Evolutionary conservation across 2,329 filamentous ascomycete genomes (phyloP).

Genomic region (Sarocladium brachiariae): DNA sequence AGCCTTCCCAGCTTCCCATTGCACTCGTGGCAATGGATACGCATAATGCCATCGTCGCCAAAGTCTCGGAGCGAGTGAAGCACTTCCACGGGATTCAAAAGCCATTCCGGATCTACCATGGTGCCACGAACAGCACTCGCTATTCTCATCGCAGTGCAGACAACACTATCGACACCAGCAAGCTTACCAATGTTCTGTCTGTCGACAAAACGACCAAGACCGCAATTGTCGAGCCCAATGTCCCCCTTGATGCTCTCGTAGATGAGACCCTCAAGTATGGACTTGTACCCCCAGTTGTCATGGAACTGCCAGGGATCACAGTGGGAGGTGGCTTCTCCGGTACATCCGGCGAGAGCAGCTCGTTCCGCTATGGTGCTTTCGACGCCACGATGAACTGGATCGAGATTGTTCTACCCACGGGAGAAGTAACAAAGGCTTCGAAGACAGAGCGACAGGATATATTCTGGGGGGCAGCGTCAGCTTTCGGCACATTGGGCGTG

Average conservation of each 20-base stretch:
- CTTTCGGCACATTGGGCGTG: conserved; percentile 61
- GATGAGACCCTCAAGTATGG: conserved; percentile 47
- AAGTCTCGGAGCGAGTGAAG: conserved; percentile 35
- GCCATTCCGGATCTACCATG: conserved; percentile 70
- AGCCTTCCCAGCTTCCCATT: background rate
- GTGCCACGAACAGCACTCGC: conserved; percentile 70
- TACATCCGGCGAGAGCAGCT: conserved; percentile 61
- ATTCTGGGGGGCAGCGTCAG: conserved; percentile 58
- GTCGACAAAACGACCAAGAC: conserved; percentile 48
- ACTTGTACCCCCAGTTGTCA: conserved; percentile 58
- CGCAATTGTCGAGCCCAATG: conserved; percentile 63
- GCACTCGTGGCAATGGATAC: conserved; percentile 28
- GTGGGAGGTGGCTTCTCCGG: conserved; percentile 62
- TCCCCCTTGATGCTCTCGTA: conserved; percentile 59
- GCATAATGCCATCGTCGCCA: conserved; percentile 36
- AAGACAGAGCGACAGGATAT: conserved; percentile 49
- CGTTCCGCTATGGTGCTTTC: conserved; percentile 61
- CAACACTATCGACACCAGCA: conserved; percentile 61
- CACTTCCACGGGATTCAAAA: conserved; percentile 35
- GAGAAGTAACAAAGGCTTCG: conserved; percentile 48
- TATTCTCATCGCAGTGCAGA: conserved; percentile 39
- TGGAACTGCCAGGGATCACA: conserved; percentile 69
- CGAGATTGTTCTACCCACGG: conserved; percentile 59
- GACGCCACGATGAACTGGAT: conserved; percentile 54
- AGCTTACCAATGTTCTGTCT: conserved; percentile 53